A percentile compares a stretch with the other conserved stretches of the same genome.
These are phyloP conservation scores for Suillus plorans DNA, from an alignment of 768 basidiomycete species.

Conservation along the genomic window DNA sequence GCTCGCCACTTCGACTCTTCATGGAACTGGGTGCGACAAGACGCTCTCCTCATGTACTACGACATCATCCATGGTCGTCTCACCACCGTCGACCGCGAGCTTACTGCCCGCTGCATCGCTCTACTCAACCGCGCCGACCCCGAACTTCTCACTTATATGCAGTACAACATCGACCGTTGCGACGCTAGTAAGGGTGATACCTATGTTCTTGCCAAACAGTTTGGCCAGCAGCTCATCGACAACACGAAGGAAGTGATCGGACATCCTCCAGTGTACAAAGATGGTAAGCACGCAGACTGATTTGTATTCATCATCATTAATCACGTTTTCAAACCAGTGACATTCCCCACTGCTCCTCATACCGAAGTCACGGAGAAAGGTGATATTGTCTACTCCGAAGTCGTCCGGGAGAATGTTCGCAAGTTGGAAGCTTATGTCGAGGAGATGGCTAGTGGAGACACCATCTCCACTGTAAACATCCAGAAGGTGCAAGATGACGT, in stretches of 20 bases:
- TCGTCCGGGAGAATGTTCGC: slow-evolving; percentile 93
- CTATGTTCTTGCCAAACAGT: slow-evolving; percentile 94
- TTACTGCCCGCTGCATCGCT: slow-evolving; percentile 94
- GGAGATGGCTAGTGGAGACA: slow-evolving; percentile 97
- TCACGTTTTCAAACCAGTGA: slow-evolving; percentile 50
- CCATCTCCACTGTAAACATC: slow-evolving; percentile 84
- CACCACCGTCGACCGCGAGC: slow-evolving; percentile 92
- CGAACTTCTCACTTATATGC: slow-evolving; percentile 90
- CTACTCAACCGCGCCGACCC: slow-evolving; percentile 98
- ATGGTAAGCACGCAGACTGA: slow-evolving; percentile 58
- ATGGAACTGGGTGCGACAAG: slow-evolving; percentile 99
- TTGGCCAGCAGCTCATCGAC: slow-evolving; percentile 92
- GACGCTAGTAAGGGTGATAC: slow-evolving; percentile 84
- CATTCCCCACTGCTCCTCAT: slow-evolving; percentile 96
- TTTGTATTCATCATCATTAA: slow-evolving; percentile 2
- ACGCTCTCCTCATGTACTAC: slow-evolving; percentile 94
- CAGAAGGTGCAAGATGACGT: slow-evolving; percentile 98
- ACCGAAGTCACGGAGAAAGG: slow-evolving; percentile 94
- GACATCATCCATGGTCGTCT: slow-evolving; percentile 97
- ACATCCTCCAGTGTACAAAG: slow-evolving; percentile 90
- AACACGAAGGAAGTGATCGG: slow-evolving; percentile 86
- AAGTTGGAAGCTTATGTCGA: slow-evolving; percentile 97
- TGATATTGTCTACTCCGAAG: slow-evolving; percentile 92
- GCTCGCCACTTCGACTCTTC: slow-evolving; percentile 98
- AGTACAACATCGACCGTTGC: slow-evolving; percentile 87